A percentile compares a stretch with the other conserved stretches of the same genome.
Conservation (phyloP, 176 grass and related monocot species). For the Musa troglodytarum region DNA sequence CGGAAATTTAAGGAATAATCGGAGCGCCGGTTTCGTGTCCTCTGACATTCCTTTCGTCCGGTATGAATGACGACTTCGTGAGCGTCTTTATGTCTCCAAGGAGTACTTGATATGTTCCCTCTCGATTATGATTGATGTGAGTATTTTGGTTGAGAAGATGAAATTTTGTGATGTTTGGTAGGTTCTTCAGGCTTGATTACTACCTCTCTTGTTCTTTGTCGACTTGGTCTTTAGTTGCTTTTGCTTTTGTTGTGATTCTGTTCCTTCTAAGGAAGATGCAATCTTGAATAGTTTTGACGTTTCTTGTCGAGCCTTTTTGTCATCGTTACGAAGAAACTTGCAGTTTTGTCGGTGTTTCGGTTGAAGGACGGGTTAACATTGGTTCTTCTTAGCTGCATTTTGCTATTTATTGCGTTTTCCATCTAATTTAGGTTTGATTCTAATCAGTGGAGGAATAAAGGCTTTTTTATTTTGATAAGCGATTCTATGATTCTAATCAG, state of each 20-base stretch:
- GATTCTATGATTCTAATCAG: not conserved
- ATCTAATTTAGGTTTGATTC: not conserved
- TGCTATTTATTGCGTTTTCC: constrained; percentile 10
- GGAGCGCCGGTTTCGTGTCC: constrained; percentile 2
- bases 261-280: no score
- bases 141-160: constrained; percentile 14
- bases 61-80: constrained; percentile 9
- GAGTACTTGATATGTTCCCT: not conserved
- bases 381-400: not conserved
- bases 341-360: not conserved
- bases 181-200: not conserved
- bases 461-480: not conserved
- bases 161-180: constrained; percentile 23
- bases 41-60: constrained; percentile 6
- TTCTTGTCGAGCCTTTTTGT: not conserved
- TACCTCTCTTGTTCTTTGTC: not conserved
- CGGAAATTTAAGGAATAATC: not conserved
- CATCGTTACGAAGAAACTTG: not conserved
- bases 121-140: constrained; percentile 13
- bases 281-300: not conserved
- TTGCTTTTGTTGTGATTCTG: no score
- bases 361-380: not conserved
- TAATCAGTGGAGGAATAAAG: not conserved
- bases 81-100: not conserved
- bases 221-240: not conserved